These are phyloP conservation scores for Calocybe cyanea DNA, from an alignment of 768 basidiomycete species.

Conservation along the genomic window DNA sequence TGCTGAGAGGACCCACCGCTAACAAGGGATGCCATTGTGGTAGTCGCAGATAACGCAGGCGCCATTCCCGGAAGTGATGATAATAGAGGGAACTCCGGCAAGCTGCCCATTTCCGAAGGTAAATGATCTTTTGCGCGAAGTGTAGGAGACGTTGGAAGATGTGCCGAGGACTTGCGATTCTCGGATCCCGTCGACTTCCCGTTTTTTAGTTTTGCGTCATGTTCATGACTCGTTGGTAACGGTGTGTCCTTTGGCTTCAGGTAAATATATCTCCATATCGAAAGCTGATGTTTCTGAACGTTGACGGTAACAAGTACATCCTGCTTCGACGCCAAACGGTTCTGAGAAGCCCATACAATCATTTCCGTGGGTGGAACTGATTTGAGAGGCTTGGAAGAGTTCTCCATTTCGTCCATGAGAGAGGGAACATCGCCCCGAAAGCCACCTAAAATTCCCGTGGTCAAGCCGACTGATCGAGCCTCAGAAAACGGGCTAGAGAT, in stretches of 20 bases:
- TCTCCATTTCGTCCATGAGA: slow-evolving; percentile 54
- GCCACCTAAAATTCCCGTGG: slow-evolving; percentile 55
- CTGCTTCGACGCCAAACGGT: slow-evolving; percentile 35
- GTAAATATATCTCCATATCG: slow-evolving; percentile 73
- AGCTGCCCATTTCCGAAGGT: slow-evolving; percentile 31
- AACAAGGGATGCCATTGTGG: slow-evolving; percentile 48
- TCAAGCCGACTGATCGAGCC: slow-evolving; percentile 65
- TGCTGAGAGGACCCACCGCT: slow-evolving; percentile 30
- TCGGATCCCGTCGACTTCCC: slow-evolving; percentile 33
- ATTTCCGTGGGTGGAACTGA: slow-evolving; percentile 62
- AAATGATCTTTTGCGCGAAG: slow-evolving; percentile 28
- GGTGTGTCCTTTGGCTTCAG: slow-evolving; percentile 57
- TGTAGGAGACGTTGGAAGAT: slow-evolving; percentile 36
- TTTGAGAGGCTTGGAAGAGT: slow-evolving; percentile 44
- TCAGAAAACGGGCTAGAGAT: slow-evolving; percentile 76
- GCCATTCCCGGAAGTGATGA: slow-evolving; percentile 51
- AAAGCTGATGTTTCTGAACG: slow-evolving; percentile 45
- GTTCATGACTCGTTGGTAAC: slow-evolving; percentile 29
- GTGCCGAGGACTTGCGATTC: slow-evolving; percentile 35
- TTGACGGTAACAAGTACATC: slow-evolving; percentile 60
- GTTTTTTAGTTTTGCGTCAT: slow-evolving; percentile 34
- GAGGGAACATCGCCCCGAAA: slow-evolving; percentile 27
- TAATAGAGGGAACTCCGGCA: slow-evolving; percentile 40
- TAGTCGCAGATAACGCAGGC: slow-evolving; percentile 46
- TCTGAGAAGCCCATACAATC: slow-evolving; percentile 56